Conservation (phyloP, 768 basidiomycete species). For the Panaeolus papilionaceus region DNA sequence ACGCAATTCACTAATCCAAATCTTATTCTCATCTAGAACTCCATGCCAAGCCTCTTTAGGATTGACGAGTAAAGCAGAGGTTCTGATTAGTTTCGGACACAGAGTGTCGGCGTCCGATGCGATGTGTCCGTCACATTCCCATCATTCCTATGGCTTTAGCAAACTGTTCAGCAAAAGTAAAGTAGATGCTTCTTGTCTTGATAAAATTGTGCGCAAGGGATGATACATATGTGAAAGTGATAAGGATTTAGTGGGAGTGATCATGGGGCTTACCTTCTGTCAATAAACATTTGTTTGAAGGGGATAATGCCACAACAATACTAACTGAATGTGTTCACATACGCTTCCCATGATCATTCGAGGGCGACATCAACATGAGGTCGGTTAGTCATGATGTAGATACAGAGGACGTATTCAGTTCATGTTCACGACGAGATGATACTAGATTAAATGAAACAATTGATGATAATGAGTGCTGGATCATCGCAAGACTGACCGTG, state of each 20-base stretch:
- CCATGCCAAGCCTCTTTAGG: background rate
- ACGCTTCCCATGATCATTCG: slow-evolving; percentile 6
- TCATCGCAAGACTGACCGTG: background rate
- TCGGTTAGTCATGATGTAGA: slow-evolving; percentile 5
- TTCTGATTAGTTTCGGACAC: too few species aligned
- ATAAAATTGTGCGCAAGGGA: background rate
- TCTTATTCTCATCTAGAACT: background rate
- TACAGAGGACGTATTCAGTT: background rate
- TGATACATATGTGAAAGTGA: background rate
- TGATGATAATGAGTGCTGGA: background rate
- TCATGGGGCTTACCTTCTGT: slow-evolving; percentile 9
- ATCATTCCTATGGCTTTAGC: background rate
- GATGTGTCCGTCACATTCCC: background rate
- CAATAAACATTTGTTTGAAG: background rate
- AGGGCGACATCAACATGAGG: background rate
- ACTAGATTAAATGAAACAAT: background rate
- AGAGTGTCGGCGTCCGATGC: too few species aligned
- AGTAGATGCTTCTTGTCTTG: background rate
- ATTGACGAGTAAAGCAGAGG: background rate
- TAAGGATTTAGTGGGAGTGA: background rate
- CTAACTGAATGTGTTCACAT: background rate
- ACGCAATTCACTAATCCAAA: background rate
- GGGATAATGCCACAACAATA: slow-evolving; percentile 3
- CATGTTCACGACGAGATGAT: background rate
- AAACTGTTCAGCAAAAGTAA: background rate